Evolutionary conservation across 208 protist genomes (phyloP), one percentile per base, ranked within the genome.

Genomic region (Trypanosomatidae sp.): DNA sequence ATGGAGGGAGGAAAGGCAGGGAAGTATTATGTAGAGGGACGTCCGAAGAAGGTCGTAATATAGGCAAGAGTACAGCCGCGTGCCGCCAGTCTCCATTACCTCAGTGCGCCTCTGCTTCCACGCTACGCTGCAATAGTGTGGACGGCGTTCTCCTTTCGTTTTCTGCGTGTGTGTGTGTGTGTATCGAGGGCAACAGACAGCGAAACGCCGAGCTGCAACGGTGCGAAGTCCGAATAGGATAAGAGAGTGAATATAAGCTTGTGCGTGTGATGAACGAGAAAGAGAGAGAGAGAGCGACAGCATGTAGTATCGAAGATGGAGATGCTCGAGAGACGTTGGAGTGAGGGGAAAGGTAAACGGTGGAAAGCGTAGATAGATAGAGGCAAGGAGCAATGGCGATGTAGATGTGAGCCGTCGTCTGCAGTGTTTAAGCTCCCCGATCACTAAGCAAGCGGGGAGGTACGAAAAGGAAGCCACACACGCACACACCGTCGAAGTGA

Each of bases 401-500:
- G 46, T 49, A 49, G 50, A 25, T 55, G 50, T 55, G 22, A 19
- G 50, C 19, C 5, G 22, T 9, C 22, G 22, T 55, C 19, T 55
- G 50, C 50, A 25, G 22, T 1, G 50, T n/a, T 7, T 10, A 55
- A 10, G 19, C 25, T 2, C 25, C 53, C 36, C 25, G 25, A 7
- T 28, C 25, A 19, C 53, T 13, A 36, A 8, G 15, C 17, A 28
- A 28, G 55, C 0, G 55, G 28, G 7, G 28, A 36, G 28, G 12
- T 3, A n/a, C n/a, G n/a, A 60, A 60, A 60, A 62, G n/a, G 53
- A 52, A 55, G 36, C 39, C 22, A 47, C 62, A 67, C 28, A 62
- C n/a, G 3, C 19, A 39, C 33, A 28, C 46, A 49, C 5, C 19
- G 13, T 19, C 22, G 50, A 13, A 55, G 50, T 55, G 1, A 25